These are phyloP conservation scores for Gynandropsis gynandra DNA, from an alignment of 345 rosid genomes.

Conservation along the genomic window DNA sequence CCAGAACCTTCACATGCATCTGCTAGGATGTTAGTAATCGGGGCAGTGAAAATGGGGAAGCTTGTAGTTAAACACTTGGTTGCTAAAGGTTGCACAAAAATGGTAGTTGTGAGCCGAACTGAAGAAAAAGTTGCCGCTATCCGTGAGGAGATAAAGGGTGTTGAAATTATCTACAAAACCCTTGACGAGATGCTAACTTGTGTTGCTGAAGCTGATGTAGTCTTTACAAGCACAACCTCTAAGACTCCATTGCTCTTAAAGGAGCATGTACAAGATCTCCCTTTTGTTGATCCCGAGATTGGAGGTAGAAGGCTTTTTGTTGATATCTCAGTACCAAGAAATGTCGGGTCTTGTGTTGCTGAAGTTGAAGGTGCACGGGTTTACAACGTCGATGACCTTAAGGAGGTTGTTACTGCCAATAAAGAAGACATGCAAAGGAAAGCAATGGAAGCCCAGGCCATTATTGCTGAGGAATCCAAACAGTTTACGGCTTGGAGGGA, in stretches of 20 bases:
- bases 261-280: too few species aligned
- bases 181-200: too few species aligned
- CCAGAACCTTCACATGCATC: slow-evolving; percentile 39
- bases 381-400: too few species aligned
- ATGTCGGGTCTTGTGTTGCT: too few species aligned
- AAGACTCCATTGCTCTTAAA: slow-evolving; percentile 65
- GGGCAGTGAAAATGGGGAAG: slow-evolving; percentile 84
- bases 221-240: slow-evolving; percentile 92
- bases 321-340: too few species aligned
- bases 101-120: slow-evolving; percentile 59
- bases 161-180: slow-evolving; percentile 62
- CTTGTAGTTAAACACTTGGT: slow-evolving; percentile 75
- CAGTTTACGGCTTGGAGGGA: too few species aligned
- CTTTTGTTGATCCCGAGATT: too few species aligned
- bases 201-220: too few species aligned
- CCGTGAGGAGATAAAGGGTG: slow-evolving; percentile 56
- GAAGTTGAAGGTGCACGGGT: too few species aligned
- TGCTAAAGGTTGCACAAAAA: too few species aligned
- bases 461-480: slow-evolving; percentile 68
- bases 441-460: slow-evolving; percentile 92
- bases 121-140: slow-evolving; percentile 82
- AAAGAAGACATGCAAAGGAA: slow-evolving; percentile 86
- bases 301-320: too few species aligned
- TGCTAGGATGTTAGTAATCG: slow-evolving; percentile 58
- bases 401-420: too few species aligned